Base-by-base conservation (phyloP, 768 basidiomycete species). In the Boletus barrowsii region DNA sequence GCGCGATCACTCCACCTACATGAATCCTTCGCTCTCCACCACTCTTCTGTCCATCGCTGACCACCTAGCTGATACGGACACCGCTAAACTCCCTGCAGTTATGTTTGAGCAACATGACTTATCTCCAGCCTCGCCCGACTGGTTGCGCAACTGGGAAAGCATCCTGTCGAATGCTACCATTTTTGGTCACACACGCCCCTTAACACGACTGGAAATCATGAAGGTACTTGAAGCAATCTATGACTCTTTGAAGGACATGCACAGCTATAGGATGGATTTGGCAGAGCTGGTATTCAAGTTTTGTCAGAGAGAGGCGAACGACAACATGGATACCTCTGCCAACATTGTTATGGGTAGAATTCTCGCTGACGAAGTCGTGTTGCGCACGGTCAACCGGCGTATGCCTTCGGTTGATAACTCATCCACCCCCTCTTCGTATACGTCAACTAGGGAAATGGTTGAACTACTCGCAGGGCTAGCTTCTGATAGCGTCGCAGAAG, bases 21-120 rank as follows among this genome's bases (percentile, higher is more conserved):
- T 87, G 55, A 79, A 77, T 43, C 86, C 87, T 9, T 76, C 80
- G 11, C 74, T 91, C 7, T 83, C 86, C 4, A 75, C 76, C 20
- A 84, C 82, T 30, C 77, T 90, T 20, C 76, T 90, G 44, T 78
- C 77, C 39, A 77, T 90, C 49, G 79, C 86, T 22, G 79, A 82
- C n/a, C 82, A 90, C 63, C 74, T 92, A 24, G 77, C 83, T 3
- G 90, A 92, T 58, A 62, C 66, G 15, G 86, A 90, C 64, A 86
- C 87, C 0, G 79, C 83, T 0, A 78, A 78, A 48, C 75, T 90
- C 3, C 81, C 88, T 9, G 63, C 64, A 11, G 71, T 82, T 49
- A 87, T 92, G 84, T 72, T 77, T 36, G 82, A 83, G 42, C 82
- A 87, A 52, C 83, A 87, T 58, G 80, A 83, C 45, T 75, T 90